Percentiles rank a stretch among this genome's conserved stretches.
phyloP scores from a whole-genome alignment of 768 basidiomycete genomes.

The Podaxis sp. region DNA sequence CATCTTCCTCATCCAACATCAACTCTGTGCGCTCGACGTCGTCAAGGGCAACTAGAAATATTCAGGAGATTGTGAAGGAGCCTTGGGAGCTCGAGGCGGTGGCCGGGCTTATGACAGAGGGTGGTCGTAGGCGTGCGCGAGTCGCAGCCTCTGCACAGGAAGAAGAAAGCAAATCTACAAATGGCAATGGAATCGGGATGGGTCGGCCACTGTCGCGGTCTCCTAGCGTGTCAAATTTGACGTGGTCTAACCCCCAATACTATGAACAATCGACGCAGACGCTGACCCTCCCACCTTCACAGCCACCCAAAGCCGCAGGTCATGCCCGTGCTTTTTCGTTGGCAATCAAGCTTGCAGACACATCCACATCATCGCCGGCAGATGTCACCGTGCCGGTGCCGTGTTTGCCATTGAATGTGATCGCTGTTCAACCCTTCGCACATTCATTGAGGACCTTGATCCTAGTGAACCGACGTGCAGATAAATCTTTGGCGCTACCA shows the following conservation, averaged over 20 bases:
- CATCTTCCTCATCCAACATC: constrained; percentile 5
- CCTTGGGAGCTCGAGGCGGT: constrained; percentile 81
- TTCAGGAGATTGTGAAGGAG: constrained; percentile 49
- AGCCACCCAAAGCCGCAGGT: constrained; percentile 41
- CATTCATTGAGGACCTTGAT: constrained; percentile 51
- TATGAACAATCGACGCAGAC: constrained; percentile 52
- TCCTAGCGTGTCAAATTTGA: constrained; percentile 17
- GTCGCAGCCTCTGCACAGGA: constrained; percentile 39
- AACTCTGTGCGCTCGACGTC: constrained; percentile 10
- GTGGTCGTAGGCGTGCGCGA: constrained; percentile 60
- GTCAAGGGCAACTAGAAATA: constrained; percentile 6
- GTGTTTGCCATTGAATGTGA: constrained; percentile 61
- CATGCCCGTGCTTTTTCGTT: constrained; percentile 65
- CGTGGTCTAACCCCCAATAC: constrained; percentile 54
- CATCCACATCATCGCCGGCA: constrained; percentile 18
- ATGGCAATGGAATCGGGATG: not conserved
- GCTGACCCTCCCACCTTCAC: constrained; percentile 60
- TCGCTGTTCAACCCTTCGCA: constrained; percentile 57
- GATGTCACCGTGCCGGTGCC: constrained; percentile 61
- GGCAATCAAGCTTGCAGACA: constrained; percentile 25
- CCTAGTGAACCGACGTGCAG: constrained; percentile 62
- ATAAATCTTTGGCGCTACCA: constrained; percentile 60
- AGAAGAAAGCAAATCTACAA: not conserved
- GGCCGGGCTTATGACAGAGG: constrained; percentile 70
- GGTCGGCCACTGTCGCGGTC: constrained; percentile 15